These are phyloP conservation scores for Trichaptum fuscoviolaceum DNA, from an alignment of 768 basidiomycete species.

Conservation along the genomic window DNA sequence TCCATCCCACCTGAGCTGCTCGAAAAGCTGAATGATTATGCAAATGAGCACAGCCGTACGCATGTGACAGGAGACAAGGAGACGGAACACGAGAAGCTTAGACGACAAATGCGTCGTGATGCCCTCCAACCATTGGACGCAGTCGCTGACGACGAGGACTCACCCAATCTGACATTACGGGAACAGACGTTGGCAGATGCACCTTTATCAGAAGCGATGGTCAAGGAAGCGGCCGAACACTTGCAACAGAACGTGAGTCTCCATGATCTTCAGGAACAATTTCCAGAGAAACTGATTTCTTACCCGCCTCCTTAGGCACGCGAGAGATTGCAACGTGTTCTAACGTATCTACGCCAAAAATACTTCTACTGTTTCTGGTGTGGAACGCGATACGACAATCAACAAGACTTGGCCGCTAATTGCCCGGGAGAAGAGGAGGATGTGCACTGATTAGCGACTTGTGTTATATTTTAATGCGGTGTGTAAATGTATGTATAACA, in stretches of 20 bases:
- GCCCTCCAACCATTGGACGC: conserved; percentile 47
- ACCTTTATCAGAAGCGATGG: conserved; percentile 45
- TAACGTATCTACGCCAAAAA: conserved; percentile 66
- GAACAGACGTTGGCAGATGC: conserved; percentile 22
- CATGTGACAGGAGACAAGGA: conserved; percentile 13
- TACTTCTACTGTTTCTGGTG: conserved; percentile 89
- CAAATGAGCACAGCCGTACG: conserved; percentile 17
- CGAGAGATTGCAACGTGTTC: conserved; percentile 60
- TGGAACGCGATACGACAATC: conserved; percentile 64
- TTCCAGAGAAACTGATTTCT: conserved; percentile 8
- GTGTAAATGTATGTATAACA: background rate
- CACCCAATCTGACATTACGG: conserved; percentile 17
- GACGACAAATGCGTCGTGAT: conserved; percentile 70
- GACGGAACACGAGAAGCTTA: conserved; percentile 46
- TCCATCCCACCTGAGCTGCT: conserved; percentile 64
- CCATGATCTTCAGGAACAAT: background rate
- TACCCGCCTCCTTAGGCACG: conserved; percentile 45
- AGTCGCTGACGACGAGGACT: conserved; percentile 34
- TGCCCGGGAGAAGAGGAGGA: conserved; percentile 80
- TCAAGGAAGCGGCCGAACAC: conserved; percentile 66
- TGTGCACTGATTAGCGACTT: conserved; percentile 57
- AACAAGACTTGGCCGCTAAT: conserved; percentile 51
- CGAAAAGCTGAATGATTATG: conserved; percentile 46
- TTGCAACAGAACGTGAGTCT: conserved; percentile 45
- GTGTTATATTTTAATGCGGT: conserved; percentile 2